Percentiles rank a stretch among this genome's conserved stretches.
Evolutionary conservation across 352 stramenopile genomes (phyloP).

Genomic region (Phytophthora rubi): DNA sequence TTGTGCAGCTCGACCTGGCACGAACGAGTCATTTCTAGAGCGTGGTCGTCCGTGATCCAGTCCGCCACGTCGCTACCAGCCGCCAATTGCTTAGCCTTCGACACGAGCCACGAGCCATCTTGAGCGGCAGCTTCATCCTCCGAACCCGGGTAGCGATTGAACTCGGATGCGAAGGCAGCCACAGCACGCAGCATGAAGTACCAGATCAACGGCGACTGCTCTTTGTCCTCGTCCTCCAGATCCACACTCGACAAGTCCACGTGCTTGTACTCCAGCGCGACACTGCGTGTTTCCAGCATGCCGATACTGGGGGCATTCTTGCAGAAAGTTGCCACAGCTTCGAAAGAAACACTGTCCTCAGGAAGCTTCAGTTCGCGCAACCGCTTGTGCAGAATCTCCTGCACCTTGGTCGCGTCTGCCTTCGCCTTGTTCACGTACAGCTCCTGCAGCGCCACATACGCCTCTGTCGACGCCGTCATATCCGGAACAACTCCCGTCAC

Average conservation of each 20-base stretch:
- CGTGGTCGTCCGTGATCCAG: conserved; percentile 79
- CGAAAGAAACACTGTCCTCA: conserved; percentile 47
- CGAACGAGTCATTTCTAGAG: conserved; percentile 92
- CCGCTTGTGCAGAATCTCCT: conserved; percentile 40
- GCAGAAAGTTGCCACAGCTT: conserved; percentile 91
- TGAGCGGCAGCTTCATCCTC: conserved; percentile 57
- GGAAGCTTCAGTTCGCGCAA: conserved; percentile 39
- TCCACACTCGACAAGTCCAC: conserved; percentile 72
- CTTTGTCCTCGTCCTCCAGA: conserved; percentile 77
- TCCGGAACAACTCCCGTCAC: conserved; percentile 96
- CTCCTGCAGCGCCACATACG: conserved; percentile 94
- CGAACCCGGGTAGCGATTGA: conserved; percentile 85
- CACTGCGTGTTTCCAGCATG: conserved; percentile 78
- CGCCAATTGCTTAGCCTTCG: conserved; percentile 52
- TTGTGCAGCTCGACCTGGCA: conserved; percentile 94
- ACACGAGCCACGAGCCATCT: conserved; percentile 70
- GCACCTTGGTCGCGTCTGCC: conserved; percentile 59
- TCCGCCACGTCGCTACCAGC: conserved; percentile 38
- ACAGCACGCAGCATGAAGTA: conserved; percentile 94
- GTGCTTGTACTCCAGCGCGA: conserved; percentile 85
- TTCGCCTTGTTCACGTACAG: conserved; percentile 93
- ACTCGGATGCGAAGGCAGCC: conserved; percentile 49
- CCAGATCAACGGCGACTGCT: conserved; percentile 95
- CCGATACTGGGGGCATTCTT: conserved; percentile 92
- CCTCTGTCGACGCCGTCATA: conserved; percentile 96